Conservation (phyloP, 495 filamentous ascomycete species). For the Parathielavia appendiculata region DNA sequence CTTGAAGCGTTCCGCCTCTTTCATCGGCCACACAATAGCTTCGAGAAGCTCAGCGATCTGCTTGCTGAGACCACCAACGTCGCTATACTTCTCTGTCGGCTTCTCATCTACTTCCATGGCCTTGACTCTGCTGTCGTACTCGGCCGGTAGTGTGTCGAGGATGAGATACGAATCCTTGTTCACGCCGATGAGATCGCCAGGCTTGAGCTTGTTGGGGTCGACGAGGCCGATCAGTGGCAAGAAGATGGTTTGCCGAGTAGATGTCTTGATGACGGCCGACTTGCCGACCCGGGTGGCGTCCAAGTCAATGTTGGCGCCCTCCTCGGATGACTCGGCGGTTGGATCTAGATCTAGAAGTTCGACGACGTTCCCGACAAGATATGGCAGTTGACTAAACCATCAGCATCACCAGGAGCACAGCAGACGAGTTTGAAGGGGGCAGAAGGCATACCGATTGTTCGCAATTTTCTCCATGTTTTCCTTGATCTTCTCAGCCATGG, state of each 20-base stretch:
- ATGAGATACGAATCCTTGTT: constrained; percentile 99
- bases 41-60: constrained; percentile 99
- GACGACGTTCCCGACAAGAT: constrained; percentile 97
- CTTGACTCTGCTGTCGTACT: constrained; percentile 98
- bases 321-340: constrained; percentile 89
- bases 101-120: constrained; percentile 99
- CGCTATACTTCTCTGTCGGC: constrained; percentile 97
- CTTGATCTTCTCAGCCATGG: constrained; percentile 98
- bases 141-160: constrained; percentile 94
- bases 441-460: constrained; percentile 78
- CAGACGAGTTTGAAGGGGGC: neutral
- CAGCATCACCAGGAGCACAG: constrained; percentile 16
- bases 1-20: constrained; percentile 97
- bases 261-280: constrained; percentile 99
- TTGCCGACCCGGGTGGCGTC: constrained; percentile 96
- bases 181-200: constrained; percentile 93
- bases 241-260: constrained; percentile 97
- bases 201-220: constrained; percentile 86
- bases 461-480: constrained; percentile 98
- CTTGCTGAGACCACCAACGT: constrained; percentile 96
- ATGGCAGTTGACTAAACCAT: constrained; percentile 88
- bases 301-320: constrained; percentile 96
- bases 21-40: constrained; percentile 99
- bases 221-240: constrained; percentile 96
- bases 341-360: constrained; percentile 95